Evolutionary conservation across 2,329 filamentous ascomycete genomes (phyloP), one percentile per base, ranked within the genome.

Genomic region (Clonostachys chloroleuca): DNA sequence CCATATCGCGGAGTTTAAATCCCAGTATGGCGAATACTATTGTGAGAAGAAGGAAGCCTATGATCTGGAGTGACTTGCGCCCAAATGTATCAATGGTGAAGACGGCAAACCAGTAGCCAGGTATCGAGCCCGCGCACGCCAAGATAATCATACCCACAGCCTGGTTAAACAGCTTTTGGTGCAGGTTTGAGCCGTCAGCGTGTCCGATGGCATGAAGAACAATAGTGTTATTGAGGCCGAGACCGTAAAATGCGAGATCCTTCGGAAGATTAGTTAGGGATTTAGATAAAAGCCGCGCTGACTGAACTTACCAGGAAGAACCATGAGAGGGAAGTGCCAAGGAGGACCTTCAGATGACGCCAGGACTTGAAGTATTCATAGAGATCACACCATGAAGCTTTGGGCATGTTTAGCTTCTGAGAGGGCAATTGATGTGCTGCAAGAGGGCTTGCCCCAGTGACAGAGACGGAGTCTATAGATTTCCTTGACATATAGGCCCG

Each of bases 251-350:
- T 5, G 83, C 83, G 46, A 79, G 62, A 59, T 92, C 88, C 69
- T 83, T 20, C 8, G 3, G 16, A 30, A n/a, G 14, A 12, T 33
- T n/a, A 30, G 24, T 10, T 9, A 30, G 3, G 24, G 8, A 4
- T 10, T 10, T 2, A 10, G 5, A 30, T 10, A 30, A 9, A 30
- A 10, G 8, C 24, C 24, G 24, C 24, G 8, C 10, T 30, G 1
- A 4, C 9, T 30, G 24, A 34, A 48, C 69, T 42, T 56, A 77
- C 74, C 45, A 92, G 72, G 56, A 92, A 84, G 68, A 92, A 92
- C 88, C 89, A 92, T 0, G 87, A 91, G 43, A 86, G 70, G 1
- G 87, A 87, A 13, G 88, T 92, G 34, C 87, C 88, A 42, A 92
- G 66, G 1, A 92, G 76, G 40, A 89, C 73, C 64, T 84, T 87